Evolutionary conservation across 2,329 filamentous ascomycete genomes (phyloP), one percentile per base, ranked within the genome.

Genomic region (Rhinocladiella mackenziei): DNA sequence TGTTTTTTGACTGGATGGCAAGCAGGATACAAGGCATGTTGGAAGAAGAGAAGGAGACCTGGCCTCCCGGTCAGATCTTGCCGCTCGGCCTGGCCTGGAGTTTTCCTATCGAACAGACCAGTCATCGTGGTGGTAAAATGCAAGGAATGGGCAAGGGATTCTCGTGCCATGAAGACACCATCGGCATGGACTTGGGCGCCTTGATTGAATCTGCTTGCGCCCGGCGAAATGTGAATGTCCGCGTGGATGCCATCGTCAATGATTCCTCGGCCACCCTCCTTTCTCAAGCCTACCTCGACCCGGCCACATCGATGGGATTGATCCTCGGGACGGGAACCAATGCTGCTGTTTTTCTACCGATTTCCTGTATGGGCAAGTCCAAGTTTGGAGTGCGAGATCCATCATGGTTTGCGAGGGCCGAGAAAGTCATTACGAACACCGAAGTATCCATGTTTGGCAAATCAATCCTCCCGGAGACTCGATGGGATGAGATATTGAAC

Each of bases 1-100:
- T 68, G 1, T 83, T 83, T 60, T 83, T 83, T 58, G 77, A 81
- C 58, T 83, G 80, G 80, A 81, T 83, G 73, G 80, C 78, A 4
- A 68, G 68, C 35, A 72, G 73, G 48, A 80, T 83, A 44, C 70
- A 72, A 31, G 67, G 72, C 6, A 76, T 76, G 61, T 63, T 82
- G 35, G 61, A 66, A 56, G 54, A 62, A 15, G 62, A 68, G 20
- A 65, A 69, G 41, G 69, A 59, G 32, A 17, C 40, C 3, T 44
- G 28, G 31, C 33, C 39, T 9, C 34, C 43, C 6, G 50, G 56
- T 10, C 60, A 60, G 3, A 67, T 66, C 8, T 62, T 82, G 43
- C 67, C 72, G 4, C 77, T 82, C 70, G 80, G 80, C 3, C 56
- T 83, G 51, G 76, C 80, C 2, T 83, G 80, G 80, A 81, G 79